Percentiles rank a stretch among this genome's conserved stretches.
These are phyloP conservation scores for Hibiscus trionum DNA, from an alignment of 345 rosid genomes.

Conservation along the genomic window DNA sequence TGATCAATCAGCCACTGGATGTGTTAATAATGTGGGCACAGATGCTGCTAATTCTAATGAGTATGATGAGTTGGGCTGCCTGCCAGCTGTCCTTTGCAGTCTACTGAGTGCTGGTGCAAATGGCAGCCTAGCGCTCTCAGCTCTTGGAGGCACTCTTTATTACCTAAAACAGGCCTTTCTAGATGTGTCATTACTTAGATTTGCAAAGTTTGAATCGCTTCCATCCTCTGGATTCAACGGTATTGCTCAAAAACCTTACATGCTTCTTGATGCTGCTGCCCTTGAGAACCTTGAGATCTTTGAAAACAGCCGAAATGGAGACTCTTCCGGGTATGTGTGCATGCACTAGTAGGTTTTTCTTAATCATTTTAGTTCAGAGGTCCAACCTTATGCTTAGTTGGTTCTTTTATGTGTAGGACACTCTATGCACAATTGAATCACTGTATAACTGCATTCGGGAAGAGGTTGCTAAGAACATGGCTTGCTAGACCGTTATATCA, in stretches of 20 bases:
- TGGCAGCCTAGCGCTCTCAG: constrained; percentile 72
- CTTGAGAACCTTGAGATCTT: constrained; percentile 95
- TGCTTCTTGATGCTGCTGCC: constrained; percentile 97
- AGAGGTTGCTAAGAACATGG: constrained; percentile 88
- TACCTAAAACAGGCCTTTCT: constrained; percentile 86
- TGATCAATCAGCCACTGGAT: constrained; percentile 33
- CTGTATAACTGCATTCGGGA: constrained; percentile 90
- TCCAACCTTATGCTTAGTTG: constrained; percentile 16
- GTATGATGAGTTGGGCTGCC: constrained; percentile 26
- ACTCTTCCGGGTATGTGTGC: constrained; percentile 59
- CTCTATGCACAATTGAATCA: constrained; percentile 80
- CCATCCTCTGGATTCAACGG: constrained; percentile 53
- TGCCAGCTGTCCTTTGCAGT: constrained; percentile 52
- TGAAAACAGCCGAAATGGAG: constrained; percentile 89
- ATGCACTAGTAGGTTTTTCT: constrained; percentile 9
- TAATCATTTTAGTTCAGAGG: neutral
- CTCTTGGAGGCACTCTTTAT: constrained; percentile 89
- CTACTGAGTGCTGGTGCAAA: constrained; percentile 47
- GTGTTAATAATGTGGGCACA: constrained; percentile 25
- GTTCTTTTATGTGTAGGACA: constrained; percentile 44
- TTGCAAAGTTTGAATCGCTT: constrained; percentile 77
- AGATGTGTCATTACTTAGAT: constrained; percentile 82
- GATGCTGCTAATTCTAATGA: constrained; percentile 18
- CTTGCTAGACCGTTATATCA: constrained; percentile 86
- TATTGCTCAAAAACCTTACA: constrained; percentile 56